phyloP scores from a whole-genome alignment of 805 yeast genomes.

The Dipodascus geniculatus region DNA sequence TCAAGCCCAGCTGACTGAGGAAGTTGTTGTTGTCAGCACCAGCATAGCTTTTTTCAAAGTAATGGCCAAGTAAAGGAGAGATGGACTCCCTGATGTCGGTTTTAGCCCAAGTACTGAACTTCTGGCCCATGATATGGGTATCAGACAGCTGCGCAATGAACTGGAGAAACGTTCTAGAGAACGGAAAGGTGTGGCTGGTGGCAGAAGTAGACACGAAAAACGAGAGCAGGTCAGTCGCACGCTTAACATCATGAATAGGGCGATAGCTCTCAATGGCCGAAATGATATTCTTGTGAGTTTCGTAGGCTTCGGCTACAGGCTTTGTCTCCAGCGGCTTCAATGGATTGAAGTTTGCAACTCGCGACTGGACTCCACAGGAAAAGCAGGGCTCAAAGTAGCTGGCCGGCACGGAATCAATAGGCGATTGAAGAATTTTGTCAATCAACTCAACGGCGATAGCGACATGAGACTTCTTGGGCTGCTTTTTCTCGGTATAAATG shows the following conservation, averaged over 20 bases:
- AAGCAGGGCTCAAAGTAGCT: constrained; percentile 9
- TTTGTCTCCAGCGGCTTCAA: constrained; percentile 13
- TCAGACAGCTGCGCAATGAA: constrained; percentile 19
- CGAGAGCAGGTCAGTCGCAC: constrained; percentile 23
- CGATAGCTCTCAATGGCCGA: constrained; percentile 11
- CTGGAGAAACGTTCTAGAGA: constrained; percentile 19
- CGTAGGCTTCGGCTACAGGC: constrained; percentile 14
- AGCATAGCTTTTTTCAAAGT: constrained; percentile 20
- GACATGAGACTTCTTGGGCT: constrained; percentile 7
- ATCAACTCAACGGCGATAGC: background rate
- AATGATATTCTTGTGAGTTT: constrained; percentile 10
- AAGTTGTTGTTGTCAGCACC: constrained; percentile 23
- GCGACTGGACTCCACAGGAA: constrained; percentile 16
- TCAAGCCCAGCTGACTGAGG: constrained; percentile 22
- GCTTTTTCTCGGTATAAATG: constrained; percentile 10
- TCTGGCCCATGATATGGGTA: constrained; percentile 14
- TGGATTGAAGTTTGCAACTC: constrained; percentile 19
- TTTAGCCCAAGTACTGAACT: constrained; percentile 18
- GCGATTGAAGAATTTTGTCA: constrained; percentile 8
- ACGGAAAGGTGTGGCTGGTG: background rate
- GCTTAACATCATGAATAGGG: constrained; percentile 9
- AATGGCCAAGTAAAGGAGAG: constrained; percentile 25
- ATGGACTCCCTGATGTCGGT: constrained; percentile 34
- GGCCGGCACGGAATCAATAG: constrained; percentile 5
- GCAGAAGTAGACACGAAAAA: constrained; percentile 14